phyloP scores from a whole-genome alignment of 2,329 filamentous ascomycete genomes.

The Hortaea sp. region DNA sequence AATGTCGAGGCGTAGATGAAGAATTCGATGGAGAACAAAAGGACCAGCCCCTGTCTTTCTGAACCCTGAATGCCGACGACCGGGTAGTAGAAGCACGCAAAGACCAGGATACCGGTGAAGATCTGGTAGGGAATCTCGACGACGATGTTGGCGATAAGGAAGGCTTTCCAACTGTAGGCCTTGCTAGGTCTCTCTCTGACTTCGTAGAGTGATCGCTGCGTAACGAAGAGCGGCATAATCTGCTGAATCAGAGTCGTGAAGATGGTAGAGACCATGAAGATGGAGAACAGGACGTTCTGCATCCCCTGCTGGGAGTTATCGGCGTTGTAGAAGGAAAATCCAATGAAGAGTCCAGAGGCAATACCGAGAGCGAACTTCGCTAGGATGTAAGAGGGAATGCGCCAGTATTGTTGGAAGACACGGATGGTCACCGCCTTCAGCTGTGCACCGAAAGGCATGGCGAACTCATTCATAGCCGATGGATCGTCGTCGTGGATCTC shows the following conservation, averaged over 20 bases:
- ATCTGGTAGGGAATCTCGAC: constrained; percentile 62
- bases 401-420: constrained; percentile 36
- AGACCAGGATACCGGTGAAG: constrained; percentile 53
- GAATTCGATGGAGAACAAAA: constrained; percentile 55
- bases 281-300: constrained; percentile 38
- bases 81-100: constrained; percentile 56
- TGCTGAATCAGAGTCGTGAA: constrained; percentile 42
- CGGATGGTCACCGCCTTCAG: constrained; percentile 30
- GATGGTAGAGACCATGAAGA: constrained; percentile 38
- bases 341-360: constrained; percentile 39
- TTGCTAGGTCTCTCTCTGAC: constrained; percentile 54
- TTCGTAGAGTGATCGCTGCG: constrained; percentile 50
- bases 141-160: constrained; percentile 60
- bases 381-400: constrained; percentile 37
- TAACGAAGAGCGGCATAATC: constrained; percentile 51
- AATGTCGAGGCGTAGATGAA: constrained; percentile 65
- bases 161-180: constrained; percentile 65
- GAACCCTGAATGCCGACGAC: constrained; percentile 31
- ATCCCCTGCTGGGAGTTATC: constrained; percentile 30
- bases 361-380: constrained; percentile 51
- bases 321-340: constrained; percentile 35
- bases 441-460: constrained; percentile 30
- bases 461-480: constrained; percentile 32
- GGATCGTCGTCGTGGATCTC: constrained; percentile 22
- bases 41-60: constrained; percentile 53